Percentiles rank a stretch among this genome's conserved stretches.
These are phyloP conservation scores for Ogataea chonburiensis DNA, from an alignment of 805 yeast species.

Conservation along the genomic window DNA sequence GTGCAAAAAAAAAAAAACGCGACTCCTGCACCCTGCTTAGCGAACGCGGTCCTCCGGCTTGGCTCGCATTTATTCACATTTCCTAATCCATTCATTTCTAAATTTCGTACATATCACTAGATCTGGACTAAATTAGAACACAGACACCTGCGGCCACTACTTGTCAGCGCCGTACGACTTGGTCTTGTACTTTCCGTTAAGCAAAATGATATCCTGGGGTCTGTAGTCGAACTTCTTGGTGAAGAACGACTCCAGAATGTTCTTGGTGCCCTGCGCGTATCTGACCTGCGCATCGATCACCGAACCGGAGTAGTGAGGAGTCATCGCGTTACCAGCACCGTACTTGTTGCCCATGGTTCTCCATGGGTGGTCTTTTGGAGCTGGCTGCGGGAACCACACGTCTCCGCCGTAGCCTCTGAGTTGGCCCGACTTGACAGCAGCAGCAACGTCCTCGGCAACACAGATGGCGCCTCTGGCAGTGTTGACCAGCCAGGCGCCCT, in stretches of 20 bases:
- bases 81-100: constrained; percentile 7
- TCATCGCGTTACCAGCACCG: constrained; percentile 82
- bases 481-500: constrained; percentile 71
- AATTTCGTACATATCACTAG: constrained; percentile 1
- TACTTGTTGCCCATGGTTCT: constrained; percentile 61
- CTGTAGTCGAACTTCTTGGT: constrained; percentile 62
- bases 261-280: constrained; percentile 67
- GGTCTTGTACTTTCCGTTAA: constrained; percentile 71
- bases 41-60: constrained; percentile 3
- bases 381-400: constrained; percentile 85
- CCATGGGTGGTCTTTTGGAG: constrained; percentile 78
- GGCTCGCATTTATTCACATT: too few species aligned
- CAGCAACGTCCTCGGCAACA: constrained; percentile 71
- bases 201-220: constrained; percentile 73
- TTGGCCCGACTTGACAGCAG: constrained; percentile 65
- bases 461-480: constrained; percentile 84
- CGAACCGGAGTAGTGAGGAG: constrained; percentile 79
- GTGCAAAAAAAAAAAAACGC: too few species aligned
- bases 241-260: constrained; percentile 63
- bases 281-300: constrained; percentile 77
- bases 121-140: neutral
- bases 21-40: neutral
- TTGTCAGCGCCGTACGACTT: constrained; percentile 63
- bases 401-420: constrained; percentile 82
- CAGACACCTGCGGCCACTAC: too few species aligned